A percentile compares a stretch with the other conserved stretches of the same genome.
Conservation (phyloP, 2,329 filamentous ascomycete species). For the Phyllachora maydis region DNA sequence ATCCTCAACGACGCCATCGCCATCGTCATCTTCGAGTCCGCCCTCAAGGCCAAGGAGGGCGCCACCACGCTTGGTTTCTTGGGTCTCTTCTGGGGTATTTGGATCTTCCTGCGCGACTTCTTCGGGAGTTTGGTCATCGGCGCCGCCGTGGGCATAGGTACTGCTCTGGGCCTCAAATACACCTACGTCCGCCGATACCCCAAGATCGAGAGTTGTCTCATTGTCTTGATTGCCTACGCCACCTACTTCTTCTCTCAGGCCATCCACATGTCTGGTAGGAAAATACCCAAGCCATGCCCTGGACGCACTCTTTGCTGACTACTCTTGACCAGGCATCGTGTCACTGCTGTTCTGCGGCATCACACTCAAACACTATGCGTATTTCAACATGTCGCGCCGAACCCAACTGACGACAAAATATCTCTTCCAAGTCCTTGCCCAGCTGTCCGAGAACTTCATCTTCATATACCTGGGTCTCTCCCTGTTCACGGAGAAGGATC, state of each 20-base stretch:
- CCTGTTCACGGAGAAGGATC: constrained; percentile 73
- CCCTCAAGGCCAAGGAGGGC: constrained; percentile 73
- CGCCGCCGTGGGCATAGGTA: constrained; percentile 66
- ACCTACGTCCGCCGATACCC: constrained; percentile 83
- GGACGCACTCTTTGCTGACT: constrained; percentile 2
- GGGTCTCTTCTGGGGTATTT: constrained; percentile 64
- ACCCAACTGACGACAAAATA: constrained; percentile 97
- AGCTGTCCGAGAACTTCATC: constrained; percentile 97
- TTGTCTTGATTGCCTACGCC: constrained; percentile 85
- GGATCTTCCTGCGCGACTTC: constrained; percentile 89
- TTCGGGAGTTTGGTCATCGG: constrained; percentile 87
- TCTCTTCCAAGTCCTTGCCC: constrained; percentile 83
- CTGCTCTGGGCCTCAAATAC: constrained; percentile 79
- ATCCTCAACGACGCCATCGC: constrained; percentile 97
- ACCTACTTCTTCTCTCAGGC: constrained; percentile 98
- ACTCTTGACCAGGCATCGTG: constrained; percentile 51
- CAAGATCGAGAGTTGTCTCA: constrained; percentile 90
- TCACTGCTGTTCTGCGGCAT: constrained; percentile 95
- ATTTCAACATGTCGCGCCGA: constrained; percentile 98
- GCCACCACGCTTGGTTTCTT: constrained; percentile 36
- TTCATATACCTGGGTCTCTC: constrained; percentile 96
- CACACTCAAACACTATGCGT: constrained; percentile 95
- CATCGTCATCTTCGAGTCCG: constrained; percentile 96
- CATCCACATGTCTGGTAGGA: constrained; percentile 79
- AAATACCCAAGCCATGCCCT: not conserved